A percentile compares a stretch with the other conserved stretches of the same genome.
Conservation (phyloP, 2,329 filamentous ascomycete genomes). For the Ciborinia camelliae region DNA sequence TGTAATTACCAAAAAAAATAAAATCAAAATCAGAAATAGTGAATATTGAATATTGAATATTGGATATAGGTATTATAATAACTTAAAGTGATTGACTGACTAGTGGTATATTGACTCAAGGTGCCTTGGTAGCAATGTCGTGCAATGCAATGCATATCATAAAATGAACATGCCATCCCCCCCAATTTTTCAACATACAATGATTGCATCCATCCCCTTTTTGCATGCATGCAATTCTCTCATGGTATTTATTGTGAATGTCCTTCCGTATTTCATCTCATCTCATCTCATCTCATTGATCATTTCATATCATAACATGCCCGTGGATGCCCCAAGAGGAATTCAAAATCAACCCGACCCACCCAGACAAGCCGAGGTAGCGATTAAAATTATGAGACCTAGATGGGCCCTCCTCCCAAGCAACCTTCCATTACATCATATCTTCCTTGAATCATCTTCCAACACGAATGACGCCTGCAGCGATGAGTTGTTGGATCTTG, state of each 20-base stretch:
- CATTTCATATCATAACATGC: background rate
- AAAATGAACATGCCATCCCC: background rate
- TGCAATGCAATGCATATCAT: background rate
- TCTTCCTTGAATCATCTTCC: slow-evolving; percentile 43
- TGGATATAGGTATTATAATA: no score
- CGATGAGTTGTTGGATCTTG: slow-evolving; percentile 67
- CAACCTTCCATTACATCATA: slow-evolving; percentile 1
- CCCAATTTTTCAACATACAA: background rate
- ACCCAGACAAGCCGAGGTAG: background rate
- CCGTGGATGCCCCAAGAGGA: background rate
- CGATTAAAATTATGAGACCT: slow-evolving; percentile 11
- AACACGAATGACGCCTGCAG: slow-evolving; percentile 81
- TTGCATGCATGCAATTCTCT: background rate
- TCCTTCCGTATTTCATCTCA: background rate
- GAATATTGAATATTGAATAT: slow-evolving; percentile 3
- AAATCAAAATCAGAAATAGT: background rate
- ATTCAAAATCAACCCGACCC: background rate
- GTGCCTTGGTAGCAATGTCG: background rate
- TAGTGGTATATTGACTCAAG: no score
- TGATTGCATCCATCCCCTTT: background rate
- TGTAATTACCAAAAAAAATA: background rate
- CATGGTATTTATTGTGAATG: slow-evolving; percentile 13
- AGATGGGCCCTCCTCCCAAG: background rate
- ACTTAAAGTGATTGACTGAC: slow-evolving; percentile 7
- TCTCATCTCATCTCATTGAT: slow-evolving; percentile 6